Base-by-base conservation (phyloP, 2,329 filamentous ascomycete genomes). In the Harringtonia aguacate region DNA sequence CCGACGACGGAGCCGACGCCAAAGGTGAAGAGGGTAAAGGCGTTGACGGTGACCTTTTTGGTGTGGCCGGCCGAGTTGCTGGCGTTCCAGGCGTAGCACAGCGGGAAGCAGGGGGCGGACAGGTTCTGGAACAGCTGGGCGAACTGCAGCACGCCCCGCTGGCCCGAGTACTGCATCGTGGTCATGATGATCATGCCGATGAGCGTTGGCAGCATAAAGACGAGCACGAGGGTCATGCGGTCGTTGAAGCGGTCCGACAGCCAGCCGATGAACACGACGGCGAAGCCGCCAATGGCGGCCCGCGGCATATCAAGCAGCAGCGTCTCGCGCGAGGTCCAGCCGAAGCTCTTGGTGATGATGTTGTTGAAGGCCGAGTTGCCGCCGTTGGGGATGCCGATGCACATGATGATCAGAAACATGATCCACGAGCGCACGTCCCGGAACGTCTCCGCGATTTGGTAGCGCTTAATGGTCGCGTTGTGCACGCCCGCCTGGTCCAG, bases 281-380 rank as follows among this genome's bases (percentile, higher is more conserved):
- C 54, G 36, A 59, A 51, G 22, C 52, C 51, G 36, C 53, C 51
- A 39, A 53, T 47, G 21, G 44, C 39, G 10, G 50, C 50, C 21
- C 48, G 48, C 4, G 53, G 53, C 49, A 54, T 54, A 43, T 51
- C 47, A 33, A 53, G 50, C 44, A 55, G 44, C 44, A 55, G 40
- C 24, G 45, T 40, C 40, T 46, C 64, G 24, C 77, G 59, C 30
- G 66, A 65, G 0, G 69, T 70, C 54, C 76, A 77, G 4, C 70
- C 69, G 39, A 77, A 76, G 6, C 69, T 72, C 39, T 61, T 64
- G 54, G 76, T 65, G 43, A 77, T 70, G 33, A 77, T 65, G 52
- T 76, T 77, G 34, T 74, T 75, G 42, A 79, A 79, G 50, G 69
- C 73, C 50, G 74, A 70, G 1, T 73, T 76, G 29, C 53, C 52